Evolutionary conservation across 2,329 filamentous ascomycete genomes (phyloP), one percentile per base, ranked within the genome.

Genomic region (Orbilia quercus): DNA sequence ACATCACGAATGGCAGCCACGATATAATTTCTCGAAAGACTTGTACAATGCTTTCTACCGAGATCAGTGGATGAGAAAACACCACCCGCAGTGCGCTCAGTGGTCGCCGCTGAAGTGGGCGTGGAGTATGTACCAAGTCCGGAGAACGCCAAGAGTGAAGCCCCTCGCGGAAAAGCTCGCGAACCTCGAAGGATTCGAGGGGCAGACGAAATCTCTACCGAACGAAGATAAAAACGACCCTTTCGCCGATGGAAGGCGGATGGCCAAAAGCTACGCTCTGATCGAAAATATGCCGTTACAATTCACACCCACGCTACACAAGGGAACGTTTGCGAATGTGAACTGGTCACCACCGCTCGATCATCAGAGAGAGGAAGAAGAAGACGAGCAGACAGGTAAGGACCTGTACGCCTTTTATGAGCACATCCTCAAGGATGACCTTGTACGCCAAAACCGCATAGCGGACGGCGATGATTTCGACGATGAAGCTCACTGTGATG

Each of bases 351-450:
- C 16, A 14, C 53, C 53, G 2, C 53, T 20, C 20, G 18, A 40
- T 14, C 36, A 57, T 40, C 45, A 38, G 51, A 50, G 4, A 23
- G 51, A 58, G 22, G 62, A 66, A 23, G 54, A 42, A 20, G 50
- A 66, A 23, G 54, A 42, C 16, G 50, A 34, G 50, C 66, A 51
- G 58, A 58, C 66, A 71, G 66, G 66, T 71, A 64, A 64, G 57
- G 51, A 71, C 58, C 58, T 63, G 58, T 71, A 58, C 58, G 66
- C 66, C 20, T 63, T 71, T 59, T 63, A 71, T 55, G 66, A 71
- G 40, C 57, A 63, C 31, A 64, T 71, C 57, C 59, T 71, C 50
- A 53, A 34, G 51, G 50, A 58, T 50, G 66, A 71, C 45, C 45
- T 71, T n/a, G n/a, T n/a, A n/a, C n/a, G 57, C 57, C 50, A 40